Base-by-base conservation (phyloP, 257 asterid genomes). In the Cynanchum wilfordii region DNA sequence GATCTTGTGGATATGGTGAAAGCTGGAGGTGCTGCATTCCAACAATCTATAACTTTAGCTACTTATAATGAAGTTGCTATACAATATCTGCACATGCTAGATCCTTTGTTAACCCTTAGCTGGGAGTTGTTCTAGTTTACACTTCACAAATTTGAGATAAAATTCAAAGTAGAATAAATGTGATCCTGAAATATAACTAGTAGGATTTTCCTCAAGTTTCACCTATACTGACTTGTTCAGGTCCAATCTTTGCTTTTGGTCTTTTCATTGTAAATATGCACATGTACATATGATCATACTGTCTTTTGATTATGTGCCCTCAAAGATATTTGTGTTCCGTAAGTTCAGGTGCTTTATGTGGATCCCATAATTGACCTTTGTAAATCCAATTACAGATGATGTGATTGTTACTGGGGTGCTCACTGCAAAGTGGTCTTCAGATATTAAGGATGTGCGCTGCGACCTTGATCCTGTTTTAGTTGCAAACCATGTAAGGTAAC, bases 391-490 rank as follows among this genome's bases (percentile, higher is more conserved):
- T 80, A 70, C 89, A 95, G 99, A 95, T 86, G 97, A 91, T 77
- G 96, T 90, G 79, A 81, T 91, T 75, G 96, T 90, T 67, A 95
- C 97, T 78, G 98, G 99, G 78, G 90, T 91, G 75, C 74, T 95
- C 80, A 95, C 96, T 16, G 95, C 97, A 74, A 91, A 82, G 83
- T 95, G 99, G 99, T 89, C 96, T 65, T 72, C 93, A 38, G 95
- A 84, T 74, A 40, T 83, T 77, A 95, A 83, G 83, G 96, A 87
- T 45, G 99, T 95, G 72, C 99, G 99, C 20, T 95, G 96, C 75
- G 98, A 95, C 84, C 98, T 95, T 79, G 99, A 95, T 45, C 99
- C 99, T 70, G 95, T 95, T 70, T 77, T 95, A 82, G 75, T 90
- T 82, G 98, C 99, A 71, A 95, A 95, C 78, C 78, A 86, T 80